Evolutionary conservation across 2,329 filamentous ascomycete species (phyloP).

Genomic region (Aspergillus neotritici): DNA sequence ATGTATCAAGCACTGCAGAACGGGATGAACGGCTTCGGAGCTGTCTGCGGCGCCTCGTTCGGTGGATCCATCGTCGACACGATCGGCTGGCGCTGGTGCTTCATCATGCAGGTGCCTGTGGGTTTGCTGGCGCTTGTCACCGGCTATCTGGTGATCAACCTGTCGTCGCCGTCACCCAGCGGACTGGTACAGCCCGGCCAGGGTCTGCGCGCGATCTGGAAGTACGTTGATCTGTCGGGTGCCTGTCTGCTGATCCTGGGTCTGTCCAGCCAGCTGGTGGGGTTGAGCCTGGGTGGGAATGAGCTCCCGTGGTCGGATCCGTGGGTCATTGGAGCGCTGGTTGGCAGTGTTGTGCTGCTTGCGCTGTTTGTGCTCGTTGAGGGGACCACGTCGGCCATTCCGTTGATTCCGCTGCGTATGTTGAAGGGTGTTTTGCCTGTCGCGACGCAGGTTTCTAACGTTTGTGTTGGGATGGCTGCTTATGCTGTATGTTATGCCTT

Average conservation of each 20-base stretch:
- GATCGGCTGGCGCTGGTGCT: slow-evolving; percentile 48
- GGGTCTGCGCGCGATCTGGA: slow-evolving; percentile 43
- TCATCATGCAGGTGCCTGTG: slow-evolving; percentile 57
- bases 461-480: slow-evolving; percentile 56
- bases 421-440: slow-evolving; percentile 52
- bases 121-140: slow-evolving; percentile 51
- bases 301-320: slow-evolving; percentile 40
- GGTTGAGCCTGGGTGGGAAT: slow-evolving; percentile 43
- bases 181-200: slow-evolving; percentile 9
- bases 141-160: slow-evolving; percentile 50
- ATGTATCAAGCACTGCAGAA: slow-evolving; percentile 64
- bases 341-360: slow-evolving; percentile 35
- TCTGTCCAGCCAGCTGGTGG: slow-evolving; percentile 51
- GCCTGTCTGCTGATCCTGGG: slow-evolving; percentile 54
- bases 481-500: slow-evolving; percentile 50
- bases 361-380: slow-evolving; percentile 37
- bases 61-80: slow-evolving; percentile 41
- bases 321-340: slow-evolving; percentile 38
- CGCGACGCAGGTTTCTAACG: slow-evolving; percentile 53
- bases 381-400: slow-evolving; percentile 38
- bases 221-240: slow-evolving; percentile 54
- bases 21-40: slow-evolving; percentile 56
- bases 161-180: slow-evolving; percentile 28
- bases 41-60: slow-evolving; percentile 50
- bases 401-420: slow-evolving; percentile 46